Percentiles rank a stretch among this genome's conserved stretches.
These are phyloP conservation scores for Proliferodiscus dingleyae DNA, from an alignment of 2,329 filamentous ascomycete species.

Conservation along the genomic window DNA sequence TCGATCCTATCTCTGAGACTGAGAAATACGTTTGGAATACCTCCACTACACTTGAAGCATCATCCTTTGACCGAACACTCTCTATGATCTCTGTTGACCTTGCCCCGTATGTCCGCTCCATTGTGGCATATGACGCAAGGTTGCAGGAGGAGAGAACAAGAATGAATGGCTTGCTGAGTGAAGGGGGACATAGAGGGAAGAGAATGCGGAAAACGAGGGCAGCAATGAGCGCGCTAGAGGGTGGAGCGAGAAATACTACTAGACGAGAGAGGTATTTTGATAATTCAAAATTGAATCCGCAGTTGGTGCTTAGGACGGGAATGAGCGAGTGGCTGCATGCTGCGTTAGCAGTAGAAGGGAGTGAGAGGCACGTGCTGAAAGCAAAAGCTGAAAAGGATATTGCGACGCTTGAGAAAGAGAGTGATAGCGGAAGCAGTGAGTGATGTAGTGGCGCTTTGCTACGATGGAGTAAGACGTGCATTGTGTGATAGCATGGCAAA, in stretches of 20 bases:
- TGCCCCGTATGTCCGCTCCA: constrained; percentile 84
- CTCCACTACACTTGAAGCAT: constrained; percentile 53
- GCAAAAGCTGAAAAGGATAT: neutral
- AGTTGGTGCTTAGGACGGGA: constrained; percentile 62
- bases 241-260: constrained; percentile 61
- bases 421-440: too few species aligned
- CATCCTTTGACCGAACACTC: constrained; percentile 71
- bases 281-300: constrained; percentile 50
- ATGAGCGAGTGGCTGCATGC: constrained; percentile 26
- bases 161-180: constrained; percentile 57
- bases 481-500: too few species aligned
- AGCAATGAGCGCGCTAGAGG: constrained; percentile 72
- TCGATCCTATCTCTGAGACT: constrained; percentile 53
- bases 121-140: constrained; percentile 69
- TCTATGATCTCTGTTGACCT: constrained; percentile 67
- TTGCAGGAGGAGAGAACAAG: constrained; percentile 64
- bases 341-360: constrained; percentile 3
- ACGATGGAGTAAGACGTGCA: too few species aligned
- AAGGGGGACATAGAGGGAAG: constrained; percentile 51
- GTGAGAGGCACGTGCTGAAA: neutral
- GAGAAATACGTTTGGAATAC: constrained; percentile 37
- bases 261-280: constrained; percentile 69
- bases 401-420: neutral
- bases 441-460: too few species aligned
- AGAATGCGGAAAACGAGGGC: constrained; percentile 67